Evolutionary conservation across 345 rosid species (phyloP), one percentile per base, ranked within the genome.

Genomic region (Trapa incisa): DNA sequence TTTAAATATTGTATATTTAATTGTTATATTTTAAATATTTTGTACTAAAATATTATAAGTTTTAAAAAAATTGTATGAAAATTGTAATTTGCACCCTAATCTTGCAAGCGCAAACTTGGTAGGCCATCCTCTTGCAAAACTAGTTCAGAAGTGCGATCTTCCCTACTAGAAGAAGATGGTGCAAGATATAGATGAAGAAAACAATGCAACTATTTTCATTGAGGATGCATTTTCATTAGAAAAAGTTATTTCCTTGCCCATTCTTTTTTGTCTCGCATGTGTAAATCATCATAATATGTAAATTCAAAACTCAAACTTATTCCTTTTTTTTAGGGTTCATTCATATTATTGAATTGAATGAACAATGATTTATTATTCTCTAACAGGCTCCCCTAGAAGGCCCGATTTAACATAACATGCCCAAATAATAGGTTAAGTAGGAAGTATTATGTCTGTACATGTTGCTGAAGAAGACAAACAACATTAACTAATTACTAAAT

Each of bases 81-180:
- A 22, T 22, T 22, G 29, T 22, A 22, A 22, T 22, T 22, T 22
- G 29, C 29, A 22, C 29, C 29, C 29, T 22, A 22, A 22, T 22
- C 29, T 22, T 22, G 29, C 71, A 72, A 72, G 83, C 76, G 66
- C 73, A 67, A 72, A 69, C 62, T 57, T 78, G 76, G 0, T 87
- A 85, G 75, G 88, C 86, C 67, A 79, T 80, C 38, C 62, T 80
- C 78, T 80, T 87, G 79, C 78, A 73, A 66, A 42, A 64, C 66
- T 73, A 83, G 78, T 76, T 70, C 74, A 72, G 73, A 72, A 70
- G 64, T 42, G 37, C 66, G 57, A 75, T 76, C 67, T 62, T 73
- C 69, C 39, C 54, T 29, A 29, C 13, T 58, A 53, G 12, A 37
- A 42, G 47, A 64, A n/a, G 53, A 48, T 17, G 77, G 29, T 33